These are phyloP conservation scores for Candida nemodendra DNA, from an alignment of 805 yeast species.

Conservation along the genomic window DNA sequence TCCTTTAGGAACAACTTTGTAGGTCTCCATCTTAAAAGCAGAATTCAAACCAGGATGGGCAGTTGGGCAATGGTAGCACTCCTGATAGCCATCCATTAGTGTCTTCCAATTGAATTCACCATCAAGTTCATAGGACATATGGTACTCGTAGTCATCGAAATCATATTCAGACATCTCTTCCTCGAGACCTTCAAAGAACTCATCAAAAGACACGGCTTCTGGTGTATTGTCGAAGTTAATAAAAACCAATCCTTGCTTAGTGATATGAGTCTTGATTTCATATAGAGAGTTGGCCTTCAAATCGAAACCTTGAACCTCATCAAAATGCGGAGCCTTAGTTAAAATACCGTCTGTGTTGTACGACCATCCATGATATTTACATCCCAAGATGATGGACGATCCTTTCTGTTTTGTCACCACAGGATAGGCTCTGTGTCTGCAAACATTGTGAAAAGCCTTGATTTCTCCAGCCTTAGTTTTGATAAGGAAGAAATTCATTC, in stretches of 20 bases:
- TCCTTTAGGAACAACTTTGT: slow-evolving; percentile 57
- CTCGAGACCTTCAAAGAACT: slow-evolving; percentile 51
- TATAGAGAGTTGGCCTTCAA: slow-evolving; percentile 55
- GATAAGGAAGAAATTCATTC: slow-evolving; percentile 55
- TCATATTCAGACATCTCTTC: slow-evolving; percentile 57
- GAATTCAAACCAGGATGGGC: slow-evolving; percentile 60
- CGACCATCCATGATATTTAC: slow-evolving; percentile 67
- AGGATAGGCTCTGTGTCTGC: slow-evolving; percentile 66
- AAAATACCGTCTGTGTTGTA: slow-evolving; percentile 59
- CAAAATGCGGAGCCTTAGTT: slow-evolving; percentile 63
- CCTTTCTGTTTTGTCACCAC: slow-evolving; percentile 59
- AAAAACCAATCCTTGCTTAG: slow-evolving; percentile 56
- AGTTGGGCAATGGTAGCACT: slow-evolving; percentile 67
- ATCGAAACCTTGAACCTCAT: slow-evolving; percentile 55
- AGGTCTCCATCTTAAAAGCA: slow-evolving; percentile 64
- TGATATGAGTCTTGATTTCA: slow-evolving; percentile 52
- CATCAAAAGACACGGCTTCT: slow-evolving; percentile 45
- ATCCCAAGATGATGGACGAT: slow-evolving; percentile 55
- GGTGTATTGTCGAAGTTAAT: slow-evolving; percentile 51
- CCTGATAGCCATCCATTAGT: slow-evolving; percentile 66
- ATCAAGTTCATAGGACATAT: slow-evolving; percentile 62
- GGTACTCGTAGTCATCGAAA: slow-evolving; percentile 59
- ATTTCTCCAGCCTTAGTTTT: slow-evolving; percentile 50
- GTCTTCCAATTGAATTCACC: slow-evolving; percentile 69
- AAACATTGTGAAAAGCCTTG: slow-evolving; percentile 62